Percentiles rank a stretch among this genome's conserved stretches.
Evolutionary conservation across 495 filamentous ascomycete species (phyloP).

Genomic region (Chaetomium cochliodes): DNA sequence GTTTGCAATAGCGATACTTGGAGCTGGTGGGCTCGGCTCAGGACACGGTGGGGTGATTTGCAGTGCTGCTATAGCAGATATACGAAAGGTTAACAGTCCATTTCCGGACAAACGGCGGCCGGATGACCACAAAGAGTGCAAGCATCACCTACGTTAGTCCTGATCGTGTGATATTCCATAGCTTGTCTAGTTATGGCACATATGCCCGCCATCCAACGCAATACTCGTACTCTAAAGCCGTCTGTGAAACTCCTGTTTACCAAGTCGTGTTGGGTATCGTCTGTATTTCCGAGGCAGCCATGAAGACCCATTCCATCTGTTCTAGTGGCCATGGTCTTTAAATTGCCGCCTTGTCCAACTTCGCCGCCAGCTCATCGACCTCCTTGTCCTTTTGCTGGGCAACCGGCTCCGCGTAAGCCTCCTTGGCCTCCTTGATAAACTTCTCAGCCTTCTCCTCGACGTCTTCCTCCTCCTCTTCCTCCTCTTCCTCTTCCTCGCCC

Average conservation of each 20-base stretch:
- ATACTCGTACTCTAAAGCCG: constrained; percentile 21
- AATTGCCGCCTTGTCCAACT: constrained; percentile 64
- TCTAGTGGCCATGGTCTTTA: constrained; percentile 20
- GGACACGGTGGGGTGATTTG: too few relatives aligned
- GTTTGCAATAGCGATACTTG: too few relatives aligned
- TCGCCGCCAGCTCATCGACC: constrained; percentile 76
- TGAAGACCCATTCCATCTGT: constrained; percentile 1
- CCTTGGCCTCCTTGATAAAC: constrained; percentile 66
- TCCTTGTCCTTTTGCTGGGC: constrained; percentile 70
- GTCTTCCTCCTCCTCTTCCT: constrained; percentile 61
- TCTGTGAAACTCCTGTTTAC: constrained; percentile 26
- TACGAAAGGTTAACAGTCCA: too few relatives aligned
- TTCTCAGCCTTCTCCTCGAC: constrained; percentile 61
- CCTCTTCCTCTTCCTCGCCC: constrained; percentile 68
- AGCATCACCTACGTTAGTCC: neutral
- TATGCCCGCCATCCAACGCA: constrained; percentile 16
- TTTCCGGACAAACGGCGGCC: too few relatives aligned
- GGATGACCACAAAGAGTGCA: too few relatives aligned
- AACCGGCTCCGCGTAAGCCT: constrained; percentile 71
- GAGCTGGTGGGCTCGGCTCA: too few relatives aligned
- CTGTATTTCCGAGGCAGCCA: constrained; percentile 17
- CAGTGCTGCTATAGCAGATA: too few relatives aligned
- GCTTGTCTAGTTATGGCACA: neutral
- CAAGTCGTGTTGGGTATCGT: constrained; percentile 33
- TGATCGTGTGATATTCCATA: neutral